phyloP scores from a whole-genome alignment of 805 yeast genomes.

The Lachancea sp. region DNA sequence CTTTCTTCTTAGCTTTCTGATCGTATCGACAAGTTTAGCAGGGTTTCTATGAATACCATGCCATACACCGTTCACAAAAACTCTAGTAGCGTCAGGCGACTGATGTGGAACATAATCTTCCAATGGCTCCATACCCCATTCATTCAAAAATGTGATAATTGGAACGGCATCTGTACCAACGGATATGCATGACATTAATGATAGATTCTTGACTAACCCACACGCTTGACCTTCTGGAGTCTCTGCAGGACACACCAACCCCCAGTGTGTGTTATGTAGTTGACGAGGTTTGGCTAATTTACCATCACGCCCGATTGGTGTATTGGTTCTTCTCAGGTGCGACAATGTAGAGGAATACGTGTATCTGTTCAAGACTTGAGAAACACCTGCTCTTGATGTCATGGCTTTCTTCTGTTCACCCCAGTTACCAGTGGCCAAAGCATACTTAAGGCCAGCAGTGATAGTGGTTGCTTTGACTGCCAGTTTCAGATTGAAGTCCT shows the following conservation, averaged over 20 bases:
- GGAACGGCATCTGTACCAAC: conserved; percentile 98
- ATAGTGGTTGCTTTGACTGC: conserved; percentile 97
- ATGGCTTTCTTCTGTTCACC: conserved; percentile 99
- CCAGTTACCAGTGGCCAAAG: conserved; percentile 99
- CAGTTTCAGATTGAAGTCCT: conserved; percentile 90
- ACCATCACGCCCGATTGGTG: conserved; percentile 99
- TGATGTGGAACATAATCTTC: conserved; percentile 93
- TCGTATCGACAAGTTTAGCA: conserved; percentile 81
- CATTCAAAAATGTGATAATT: conserved; percentile 84
- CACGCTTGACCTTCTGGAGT: conserved; percentile 99
- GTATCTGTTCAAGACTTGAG: conserved; percentile 95
- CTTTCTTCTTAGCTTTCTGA: conserved; percentile 85
- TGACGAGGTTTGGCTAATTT: conserved; percentile 98
- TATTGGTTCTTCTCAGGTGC: conserved; percentile 97
- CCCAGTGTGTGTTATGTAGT: conserved; percentile 99
- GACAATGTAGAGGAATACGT: conserved; percentile 98
- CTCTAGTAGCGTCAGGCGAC: conserved; percentile 84
- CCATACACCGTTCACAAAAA: conserved; percentile 98
- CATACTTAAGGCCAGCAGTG: conserved; percentile 94
- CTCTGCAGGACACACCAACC: conserved; percentile 98
- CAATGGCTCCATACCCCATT: conserved; percentile 98
- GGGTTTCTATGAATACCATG: conserved; percentile 98
- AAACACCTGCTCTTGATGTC: conserved; percentile 98
- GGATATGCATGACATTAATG: conserved; percentile 94
- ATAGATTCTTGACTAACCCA: conserved; percentile 95